These are phyloP conservation scores for Glonium stellatum DNA, from an alignment of 495 filamentous ascomycete genomes.

Conservation along the genomic window DNA sequence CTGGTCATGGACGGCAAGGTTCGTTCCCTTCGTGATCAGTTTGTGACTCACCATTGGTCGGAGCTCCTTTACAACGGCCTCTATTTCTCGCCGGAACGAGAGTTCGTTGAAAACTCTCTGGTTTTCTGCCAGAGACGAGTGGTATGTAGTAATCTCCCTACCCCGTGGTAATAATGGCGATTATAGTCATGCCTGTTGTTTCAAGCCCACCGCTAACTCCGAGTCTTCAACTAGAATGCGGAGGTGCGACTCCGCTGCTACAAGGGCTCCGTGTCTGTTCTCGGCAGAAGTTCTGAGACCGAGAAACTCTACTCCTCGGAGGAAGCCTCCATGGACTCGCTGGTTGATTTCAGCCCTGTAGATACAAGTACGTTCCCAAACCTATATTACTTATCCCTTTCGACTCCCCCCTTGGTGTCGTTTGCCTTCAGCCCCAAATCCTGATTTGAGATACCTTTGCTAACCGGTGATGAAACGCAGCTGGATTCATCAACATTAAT, in stretches of 20 bases:
- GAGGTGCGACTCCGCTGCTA: slow-evolving; percentile 7
- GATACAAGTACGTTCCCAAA: slow-evolving; percentile 11
- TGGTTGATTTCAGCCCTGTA: slow-evolving; percentile 7
- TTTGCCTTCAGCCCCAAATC: neutral
- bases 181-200: neutral
- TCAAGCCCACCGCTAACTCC: neutral
- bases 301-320: slow-evolving; percentile 6
- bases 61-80: slow-evolving; percentile 8
- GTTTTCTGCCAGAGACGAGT: slow-evolving; percentile 3
- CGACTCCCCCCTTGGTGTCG: neutral
- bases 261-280: neutral
- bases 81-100: slow-evolving; percentile 10
- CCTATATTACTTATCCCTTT: neutral
- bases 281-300: neutral
- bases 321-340: slow-evolving; percentile 5
- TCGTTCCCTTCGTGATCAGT: slow-evolving; percentile 11
- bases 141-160: neutral
- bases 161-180: too few species aligned
- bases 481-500: slow-evolving; percentile 14
- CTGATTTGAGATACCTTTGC: too few species aligned
- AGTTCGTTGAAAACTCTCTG: slow-evolving; percentile 9
- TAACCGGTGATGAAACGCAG: too few species aligned
- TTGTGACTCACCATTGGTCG: slow-evolving; percentile 5
- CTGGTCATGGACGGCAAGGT: slow-evolving; percentile 12
- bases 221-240: slow-evolving; percentile 4